phyloP scores from a whole-genome alignment of 2,329 filamentous ascomycete genomes.

The Colletotrichum sp. region DNA sequence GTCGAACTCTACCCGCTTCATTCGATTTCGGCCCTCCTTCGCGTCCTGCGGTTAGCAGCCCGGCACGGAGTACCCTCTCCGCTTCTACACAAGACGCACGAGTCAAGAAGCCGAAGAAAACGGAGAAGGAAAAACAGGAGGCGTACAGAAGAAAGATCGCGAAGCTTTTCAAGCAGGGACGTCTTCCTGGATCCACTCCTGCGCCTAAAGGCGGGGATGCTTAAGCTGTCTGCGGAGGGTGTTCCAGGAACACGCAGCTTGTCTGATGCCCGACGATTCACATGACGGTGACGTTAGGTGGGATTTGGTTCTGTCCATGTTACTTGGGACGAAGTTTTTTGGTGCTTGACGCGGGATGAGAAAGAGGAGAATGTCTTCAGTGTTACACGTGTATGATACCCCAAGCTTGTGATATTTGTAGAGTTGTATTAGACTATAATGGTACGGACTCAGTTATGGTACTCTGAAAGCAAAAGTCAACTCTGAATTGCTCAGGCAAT shows the following conservation, averaged over 20 bases:
- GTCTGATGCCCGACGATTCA: not conserved
- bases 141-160: not conserved
- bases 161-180: conserved; percentile 7
- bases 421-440: not conserved
- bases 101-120: conserved; percentile 14
- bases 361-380: not conserved
- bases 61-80: not conserved
- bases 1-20: not conserved
- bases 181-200: not conserved
- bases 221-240: not conserved
- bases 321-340: not conserved
- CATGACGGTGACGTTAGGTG: not conserved
- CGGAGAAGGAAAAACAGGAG: not conserved
- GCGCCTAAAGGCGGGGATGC: not conserved
- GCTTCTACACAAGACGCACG: conserved; percentile 3
- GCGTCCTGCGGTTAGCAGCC: not conserved
- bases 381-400: not conserved
- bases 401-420: not conserved
- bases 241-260: not conserved
- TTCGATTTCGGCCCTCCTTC: not conserved
- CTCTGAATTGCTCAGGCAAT: not conserved
- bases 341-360: not conserved
- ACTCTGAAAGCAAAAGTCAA: not conserved
- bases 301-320: not conserved
- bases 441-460: not conserved